Conservation (phyloP, 164 flowering plant genomes). For the Umbellularia californica region DNA sequence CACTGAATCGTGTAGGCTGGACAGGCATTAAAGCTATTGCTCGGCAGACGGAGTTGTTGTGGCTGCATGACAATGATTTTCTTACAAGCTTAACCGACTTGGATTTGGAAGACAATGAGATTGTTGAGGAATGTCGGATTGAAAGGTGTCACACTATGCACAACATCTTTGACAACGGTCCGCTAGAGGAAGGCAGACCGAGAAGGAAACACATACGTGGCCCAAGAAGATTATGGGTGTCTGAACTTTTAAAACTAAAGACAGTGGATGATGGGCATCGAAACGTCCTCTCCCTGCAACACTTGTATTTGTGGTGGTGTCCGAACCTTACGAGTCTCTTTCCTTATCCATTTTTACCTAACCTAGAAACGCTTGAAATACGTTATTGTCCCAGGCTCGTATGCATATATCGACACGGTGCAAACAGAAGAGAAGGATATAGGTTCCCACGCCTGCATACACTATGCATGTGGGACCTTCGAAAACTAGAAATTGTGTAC, state of each 20-base stretch:
- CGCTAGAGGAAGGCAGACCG: too few relatives aligned
- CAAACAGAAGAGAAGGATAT: rapidly evolving
- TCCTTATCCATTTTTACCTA: neutral
- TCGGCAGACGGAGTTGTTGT: neutral
- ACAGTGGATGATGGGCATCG: rapidly evolving
- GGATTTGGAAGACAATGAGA: too few relatives aligned
- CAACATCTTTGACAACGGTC: neutral
- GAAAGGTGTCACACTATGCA: neutral
- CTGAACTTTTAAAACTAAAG: neutral
- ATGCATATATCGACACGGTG: too few relatives aligned
- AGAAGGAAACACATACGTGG: too few relatives aligned
- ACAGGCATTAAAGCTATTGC: neutral
- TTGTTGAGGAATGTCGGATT: neutral
- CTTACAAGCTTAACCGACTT: too few relatives aligned
- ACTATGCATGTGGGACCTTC: neutral
- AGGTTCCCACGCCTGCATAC: neutral
- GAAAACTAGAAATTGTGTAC: neutral
- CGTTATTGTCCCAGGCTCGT: neutral
- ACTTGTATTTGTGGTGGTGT: neutral
- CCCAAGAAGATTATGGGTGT: neutral
- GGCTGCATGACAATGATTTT: neutral
- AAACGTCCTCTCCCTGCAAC: neutral
- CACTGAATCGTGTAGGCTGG: neutral
- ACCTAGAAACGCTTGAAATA: neutral
- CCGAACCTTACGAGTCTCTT: neutral